Evolutionary conservation across 192 early-diverging fungal species (phyloP).

Genomic region (Rhizophagus clarus): DNA sequence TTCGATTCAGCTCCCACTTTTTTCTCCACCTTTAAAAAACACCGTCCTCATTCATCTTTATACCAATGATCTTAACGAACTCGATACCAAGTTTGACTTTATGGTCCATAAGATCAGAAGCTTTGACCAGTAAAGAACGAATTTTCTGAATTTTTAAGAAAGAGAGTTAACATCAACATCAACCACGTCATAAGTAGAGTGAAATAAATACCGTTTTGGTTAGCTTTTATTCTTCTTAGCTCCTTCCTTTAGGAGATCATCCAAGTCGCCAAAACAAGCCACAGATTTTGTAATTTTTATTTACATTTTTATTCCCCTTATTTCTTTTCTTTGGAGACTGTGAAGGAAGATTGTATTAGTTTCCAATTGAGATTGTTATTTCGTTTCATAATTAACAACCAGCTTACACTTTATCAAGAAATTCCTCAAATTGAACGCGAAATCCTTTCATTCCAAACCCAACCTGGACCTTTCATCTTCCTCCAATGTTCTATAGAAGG

Average conservation of each 20-base stretch:
- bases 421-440: neutral
- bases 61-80: neutral
- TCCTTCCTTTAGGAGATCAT: too few relatives aligned
- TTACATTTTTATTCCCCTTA: constrained; percentile 24
- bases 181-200: constrained; percentile 10
- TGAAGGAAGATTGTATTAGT: neutral
- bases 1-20: constrained; percentile 16
- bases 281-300: neutral
- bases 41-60: constrained; percentile 6
- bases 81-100: neutral
- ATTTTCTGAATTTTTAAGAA: neutral
- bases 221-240: neutral
- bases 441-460: constrained; percentile 15
- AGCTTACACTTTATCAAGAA: constrained; percentile 15
- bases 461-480: neutral
- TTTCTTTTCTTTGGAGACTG: too few relatives aligned
- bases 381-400: constrained; percentile 14
- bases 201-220: neutral
- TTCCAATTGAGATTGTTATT: neutral
- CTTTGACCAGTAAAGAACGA: constrained; percentile 8
- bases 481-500: neutral
- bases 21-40: constrained; percentile 17
- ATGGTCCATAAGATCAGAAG: neutral
- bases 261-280: neutral
- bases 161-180: constrained; percentile 1